These are phyloP conservation scores for Mycena polygramma DNA, from an alignment of 768 basidiomycete genomes.

Conservation along the genomic window DNA sequence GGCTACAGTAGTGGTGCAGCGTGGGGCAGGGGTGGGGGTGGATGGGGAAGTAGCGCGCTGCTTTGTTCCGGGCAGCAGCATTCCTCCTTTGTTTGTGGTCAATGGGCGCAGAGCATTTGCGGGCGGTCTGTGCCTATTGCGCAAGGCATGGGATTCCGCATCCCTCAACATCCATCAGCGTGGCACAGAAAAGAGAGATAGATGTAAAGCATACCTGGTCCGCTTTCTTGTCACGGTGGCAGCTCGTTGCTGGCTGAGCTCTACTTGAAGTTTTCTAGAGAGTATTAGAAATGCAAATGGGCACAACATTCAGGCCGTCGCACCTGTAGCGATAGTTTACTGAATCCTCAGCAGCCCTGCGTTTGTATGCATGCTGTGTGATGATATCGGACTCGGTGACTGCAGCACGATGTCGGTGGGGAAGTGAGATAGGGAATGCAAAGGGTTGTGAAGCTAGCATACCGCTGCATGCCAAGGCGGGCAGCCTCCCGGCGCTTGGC, in stretches of 20 bases:
- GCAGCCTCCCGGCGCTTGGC: constrained; percentile 1
- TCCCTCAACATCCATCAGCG: background rate
- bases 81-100: too few relatives aligned
- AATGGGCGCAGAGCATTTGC: background rate
- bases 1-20: too few relatives aligned
- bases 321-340: background rate
- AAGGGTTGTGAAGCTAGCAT: background rate
- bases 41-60: too few relatives aligned
- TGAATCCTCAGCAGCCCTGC: background rate
- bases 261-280: background rate
- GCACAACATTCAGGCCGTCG: too few relatives aligned
- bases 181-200: background rate
- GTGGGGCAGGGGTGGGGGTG: too few relatives aligned
- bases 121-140: background rate
- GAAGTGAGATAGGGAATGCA: background rate
- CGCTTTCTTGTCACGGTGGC: background rate
- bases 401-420: background rate
- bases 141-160: background rate
- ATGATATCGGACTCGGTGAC: background rate
- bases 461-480: background rate
- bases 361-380: background rate
- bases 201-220: background rate
- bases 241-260: background rate
- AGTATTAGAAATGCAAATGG: background rate
- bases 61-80: too few relatives aligned